A percentile compares a stretch with the other conserved stretches of the same genome.
Conservation (phyloP, 768 basidiomycete genomes). For the Suillus spraguei region DNA sequence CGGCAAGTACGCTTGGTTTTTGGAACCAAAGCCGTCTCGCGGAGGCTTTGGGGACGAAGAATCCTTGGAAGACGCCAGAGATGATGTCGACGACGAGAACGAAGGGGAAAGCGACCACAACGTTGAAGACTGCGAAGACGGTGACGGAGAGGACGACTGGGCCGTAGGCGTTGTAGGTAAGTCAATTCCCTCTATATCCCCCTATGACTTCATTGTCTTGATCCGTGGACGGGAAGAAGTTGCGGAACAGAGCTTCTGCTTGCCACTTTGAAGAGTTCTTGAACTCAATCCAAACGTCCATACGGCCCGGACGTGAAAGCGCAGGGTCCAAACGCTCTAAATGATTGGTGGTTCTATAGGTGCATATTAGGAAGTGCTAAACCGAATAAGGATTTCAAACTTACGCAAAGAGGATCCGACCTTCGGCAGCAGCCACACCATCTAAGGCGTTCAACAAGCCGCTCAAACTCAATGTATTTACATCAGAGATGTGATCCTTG, state of each 20-base stretch:
- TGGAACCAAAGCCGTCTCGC: constrained; percentile 46
- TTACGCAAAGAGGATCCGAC: constrained; percentile 86
- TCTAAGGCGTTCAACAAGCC: constrained; percentile 85
- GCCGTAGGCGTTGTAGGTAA: constrained; percentile 41
- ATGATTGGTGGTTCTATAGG: constrained; percentile 80
- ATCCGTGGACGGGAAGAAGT: constrained; percentile 85
- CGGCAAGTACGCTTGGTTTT: constrained; percentile 62
- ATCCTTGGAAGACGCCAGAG: constrained; percentile 34
- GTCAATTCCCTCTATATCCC: constrained; percentile 50
- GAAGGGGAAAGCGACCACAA: constrained; percentile 48
- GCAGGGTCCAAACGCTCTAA: constrained; percentile 90
- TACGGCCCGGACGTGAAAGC: constrained; percentile 86
- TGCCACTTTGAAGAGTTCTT: constrained; percentile 85
- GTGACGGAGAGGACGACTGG: constrained; percentile 41
- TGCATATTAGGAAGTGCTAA: constrained; percentile 3
- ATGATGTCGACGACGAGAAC: constrained; percentile 44
- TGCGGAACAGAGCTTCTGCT: constrained; percentile 83
- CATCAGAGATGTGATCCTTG: constrained; percentile 67
- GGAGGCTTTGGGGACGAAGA: constrained; percentile 21
- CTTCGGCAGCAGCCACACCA: constrained; percentile 86
- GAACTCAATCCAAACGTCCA: constrained; percentile 94
- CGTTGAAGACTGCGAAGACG: constrained; percentile 48
- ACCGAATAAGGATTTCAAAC: constrained; percentile 32
- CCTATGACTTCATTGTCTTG: constrained; percentile 40
- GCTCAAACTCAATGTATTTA: constrained; percentile 80